Percentiles rank a stretch among this genome's conserved stretches.
phyloP scores from a whole-genome alignment of 2,329 filamentous ascomycete species.

The Zelopaecilomyces penicillatus region DNA sequence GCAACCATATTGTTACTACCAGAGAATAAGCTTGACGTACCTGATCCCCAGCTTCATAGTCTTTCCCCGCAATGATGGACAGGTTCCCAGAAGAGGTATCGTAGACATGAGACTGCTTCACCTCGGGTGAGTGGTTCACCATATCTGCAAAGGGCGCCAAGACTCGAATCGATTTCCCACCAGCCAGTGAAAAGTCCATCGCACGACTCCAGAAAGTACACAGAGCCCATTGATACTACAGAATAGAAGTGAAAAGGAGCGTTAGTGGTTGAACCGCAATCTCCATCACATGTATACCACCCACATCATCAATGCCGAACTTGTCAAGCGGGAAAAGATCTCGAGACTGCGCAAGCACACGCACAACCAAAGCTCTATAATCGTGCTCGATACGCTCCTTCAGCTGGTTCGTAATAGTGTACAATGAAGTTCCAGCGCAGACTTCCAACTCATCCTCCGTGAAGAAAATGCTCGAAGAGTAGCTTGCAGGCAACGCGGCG shows the following conservation, averaged over 20 bases:
- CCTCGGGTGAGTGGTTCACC: constrained; percentile 27
- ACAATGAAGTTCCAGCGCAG: constrained; percentile 24
- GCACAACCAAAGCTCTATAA: constrained; percentile 19
- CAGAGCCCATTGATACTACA: constrained; percentile 29
- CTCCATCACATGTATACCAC: constrained; percentile 12
- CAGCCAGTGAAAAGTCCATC: constrained; percentile 22
- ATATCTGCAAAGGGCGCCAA: constrained; percentile 28
- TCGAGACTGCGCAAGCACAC: constrained; percentile 20
- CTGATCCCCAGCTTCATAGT: constrained; percentile 26
- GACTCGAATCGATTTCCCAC: constrained; percentile 10
- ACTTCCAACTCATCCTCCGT: constrained; percentile 23
- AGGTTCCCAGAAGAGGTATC: constrained; percentile 22
- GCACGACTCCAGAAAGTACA: constrained; percentile 20
- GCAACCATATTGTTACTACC: constrained; percentile 5
- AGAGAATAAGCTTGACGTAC: constrained; percentile 16
- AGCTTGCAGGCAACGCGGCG: constrained; percentile 21
- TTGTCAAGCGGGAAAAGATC: constrained; percentile 24
- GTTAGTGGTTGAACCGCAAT: constrained; percentile 2
- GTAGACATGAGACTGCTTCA: constrained; percentile 27
- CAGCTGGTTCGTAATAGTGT: constrained; percentile 24
- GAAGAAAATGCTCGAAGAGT: constrained; percentile 28
- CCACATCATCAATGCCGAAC: constrained; percentile 25
- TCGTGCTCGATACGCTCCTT: constrained; percentile 20
- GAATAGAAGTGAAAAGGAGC: constrained; percentile 3
- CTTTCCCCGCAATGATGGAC: constrained; percentile 17